Percentiles rank a stretch among this genome's conserved stretches.
These are phyloP conservation scores for Candida maris DNA, from an alignment of 805 yeast genomes.

Conservation along the genomic window DNA sequence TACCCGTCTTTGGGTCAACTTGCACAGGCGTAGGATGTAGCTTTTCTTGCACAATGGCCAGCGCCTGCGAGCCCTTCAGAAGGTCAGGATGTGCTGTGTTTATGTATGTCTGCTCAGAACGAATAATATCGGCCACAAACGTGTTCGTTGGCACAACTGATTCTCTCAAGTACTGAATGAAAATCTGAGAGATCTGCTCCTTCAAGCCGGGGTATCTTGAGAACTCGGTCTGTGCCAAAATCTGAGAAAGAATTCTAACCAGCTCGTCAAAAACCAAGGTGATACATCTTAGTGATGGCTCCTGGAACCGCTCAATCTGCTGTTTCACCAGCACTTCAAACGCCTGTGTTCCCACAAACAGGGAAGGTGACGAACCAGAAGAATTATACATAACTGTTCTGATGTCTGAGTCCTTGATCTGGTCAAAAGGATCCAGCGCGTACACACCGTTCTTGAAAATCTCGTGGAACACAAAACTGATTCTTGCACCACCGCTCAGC, in stretches of 20 bases:
- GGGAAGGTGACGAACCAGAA: slow-evolving; percentile 92
- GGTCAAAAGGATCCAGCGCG: slow-evolving; percentile 94
- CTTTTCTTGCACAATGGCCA: slow-evolving; percentile 87
- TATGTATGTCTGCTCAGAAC: slow-evolving; percentile 87
- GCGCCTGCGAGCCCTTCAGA: slow-evolving; percentile 90
- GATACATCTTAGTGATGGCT: slow-evolving; percentile 86
- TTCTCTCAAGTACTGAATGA: slow-evolving; percentile 74
- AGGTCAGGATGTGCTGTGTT: slow-evolving; percentile 98
- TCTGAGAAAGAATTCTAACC: slow-evolving; percentile 83
- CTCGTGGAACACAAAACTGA: slow-evolving; percentile 95
- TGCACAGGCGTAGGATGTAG: slow-evolving; percentile 75
- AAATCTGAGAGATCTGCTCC: slow-evolving; percentile 77
- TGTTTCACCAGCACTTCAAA: slow-evolving; percentile 94
- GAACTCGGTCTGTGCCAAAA: slow-evolving; percentile 75
- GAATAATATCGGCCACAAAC: slow-evolving; percentile 79
- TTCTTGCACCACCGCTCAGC: slow-evolving; percentile 96
- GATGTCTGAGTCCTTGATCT: slow-evolving; percentile 91
- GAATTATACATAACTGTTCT: slow-evolving; percentile 96
- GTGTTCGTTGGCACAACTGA: slow-evolving; percentile 80
- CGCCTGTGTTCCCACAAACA: slow-evolving; percentile 96
- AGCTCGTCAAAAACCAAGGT: slow-evolving; percentile 90
- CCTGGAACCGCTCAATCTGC: slow-evolving; percentile 91
- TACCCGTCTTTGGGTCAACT: slow-evolving; percentile 88
- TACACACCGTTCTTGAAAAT: slow-evolving; percentile 88
- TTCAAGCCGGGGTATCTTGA: slow-evolving; percentile 87